Percentiles rank a stretch among this genome's conserved stretches.
These are phyloP conservation scores for Termitomyces sp. DNA, from an alignment of 768 basidiomycete genomes.

Conservation along the genomic window DNA sequence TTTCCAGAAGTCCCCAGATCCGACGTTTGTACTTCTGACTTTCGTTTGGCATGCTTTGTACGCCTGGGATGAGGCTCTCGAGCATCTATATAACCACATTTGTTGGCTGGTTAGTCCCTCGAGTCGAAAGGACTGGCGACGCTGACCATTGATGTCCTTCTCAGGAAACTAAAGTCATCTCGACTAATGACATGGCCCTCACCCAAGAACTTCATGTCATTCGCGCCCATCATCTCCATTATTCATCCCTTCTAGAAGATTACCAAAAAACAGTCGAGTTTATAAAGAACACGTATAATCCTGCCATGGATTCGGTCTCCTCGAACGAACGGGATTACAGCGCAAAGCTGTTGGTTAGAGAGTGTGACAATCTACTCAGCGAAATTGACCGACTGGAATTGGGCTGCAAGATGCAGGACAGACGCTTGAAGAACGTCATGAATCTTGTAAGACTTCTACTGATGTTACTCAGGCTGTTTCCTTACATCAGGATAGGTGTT, in stretches of 20 bases:
- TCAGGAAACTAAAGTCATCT: slow-evolving; percentile 41
- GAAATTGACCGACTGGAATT: slow-evolving; percentile 43
- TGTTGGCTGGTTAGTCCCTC: slow-evolving; percentile 14
- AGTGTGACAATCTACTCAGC: slow-evolving; percentile 42
- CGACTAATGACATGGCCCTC: slow-evolving; percentile 31
- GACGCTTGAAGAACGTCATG: slow-evolving; percentile 46
- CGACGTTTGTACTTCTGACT: slow-evolving; percentile 20
- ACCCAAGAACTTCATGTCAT: slow-evolving; percentile 47
- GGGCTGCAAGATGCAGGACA: slow-evolving; percentile 39
- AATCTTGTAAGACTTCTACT: slow-evolving; percentile 29
- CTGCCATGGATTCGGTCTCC: slow-evolving; percentile 37
- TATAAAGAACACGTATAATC: slow-evolving; percentile 36
- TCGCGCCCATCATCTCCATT: slow-evolving; percentile 47
- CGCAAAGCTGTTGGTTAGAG: slow-evolving; percentile 31
- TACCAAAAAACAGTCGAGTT: slow-evolving; percentile 42
- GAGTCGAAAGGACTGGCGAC: not conserved
- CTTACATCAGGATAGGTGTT: slow-evolving; percentile 38
- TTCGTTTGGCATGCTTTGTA: slow-evolving; percentile 22
- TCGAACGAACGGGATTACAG: slow-evolving; percentile 23
- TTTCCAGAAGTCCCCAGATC: slow-evolving; percentile 16
- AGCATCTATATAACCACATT: slow-evolving; percentile 19
- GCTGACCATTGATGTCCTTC: not conserved
- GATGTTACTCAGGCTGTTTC: not conserved
- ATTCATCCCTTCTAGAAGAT: slow-evolving; percentile 39
- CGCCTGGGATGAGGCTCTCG: slow-evolving; percentile 21